Conservation (phyloP, 495 filamentous ascomycete genomes). For the Viridothelium virens region DNA sequence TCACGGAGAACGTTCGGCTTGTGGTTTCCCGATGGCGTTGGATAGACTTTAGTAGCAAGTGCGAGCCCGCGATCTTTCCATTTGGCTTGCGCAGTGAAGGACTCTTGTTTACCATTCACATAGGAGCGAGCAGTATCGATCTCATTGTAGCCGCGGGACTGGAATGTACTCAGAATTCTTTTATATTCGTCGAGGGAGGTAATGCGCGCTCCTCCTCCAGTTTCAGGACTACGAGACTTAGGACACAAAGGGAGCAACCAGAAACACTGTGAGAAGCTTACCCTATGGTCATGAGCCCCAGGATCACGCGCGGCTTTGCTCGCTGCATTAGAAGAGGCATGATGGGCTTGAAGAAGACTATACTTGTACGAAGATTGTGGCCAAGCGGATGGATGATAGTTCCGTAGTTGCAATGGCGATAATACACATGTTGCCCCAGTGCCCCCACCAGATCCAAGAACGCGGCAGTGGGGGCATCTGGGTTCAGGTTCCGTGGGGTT, state of each 20-base stretch:
- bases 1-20: conserved; percentile 52
- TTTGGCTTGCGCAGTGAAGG: conserved; percentile 62
- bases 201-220: conserved; percentile 27
- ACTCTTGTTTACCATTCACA: conserved; percentile 67
- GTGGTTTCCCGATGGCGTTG: conserved; percentile 50
- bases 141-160: conserved; percentile 48
- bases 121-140: conserved; percentile 63
- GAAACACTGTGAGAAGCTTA: conserved; percentile 3
- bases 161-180: conserved; percentile 46
- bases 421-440: no score
- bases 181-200: conserved; percentile 35
- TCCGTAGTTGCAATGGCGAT: not conserved
- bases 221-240: conserved; percentile 15
- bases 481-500: no score
- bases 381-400: not conserved
- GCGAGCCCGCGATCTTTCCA: conserved; percentile 80
- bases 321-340: conserved; percentile 28
- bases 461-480: no score
- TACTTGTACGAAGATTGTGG: not conserved
- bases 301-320: conserved; percentile 47
- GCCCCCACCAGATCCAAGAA: no score
- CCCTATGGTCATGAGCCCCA: conserved; percentile 57
- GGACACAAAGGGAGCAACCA: not conserved
- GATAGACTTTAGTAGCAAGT: conserved; percentile 80
- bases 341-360: conserved; percentile 12